Percentiles rank a stretch among this genome's conserved stretches.
Evolutionary conservation across 768 basidiomycete genomes (phyloP).

Genomic region (Leccinum sublutescens): DNA sequence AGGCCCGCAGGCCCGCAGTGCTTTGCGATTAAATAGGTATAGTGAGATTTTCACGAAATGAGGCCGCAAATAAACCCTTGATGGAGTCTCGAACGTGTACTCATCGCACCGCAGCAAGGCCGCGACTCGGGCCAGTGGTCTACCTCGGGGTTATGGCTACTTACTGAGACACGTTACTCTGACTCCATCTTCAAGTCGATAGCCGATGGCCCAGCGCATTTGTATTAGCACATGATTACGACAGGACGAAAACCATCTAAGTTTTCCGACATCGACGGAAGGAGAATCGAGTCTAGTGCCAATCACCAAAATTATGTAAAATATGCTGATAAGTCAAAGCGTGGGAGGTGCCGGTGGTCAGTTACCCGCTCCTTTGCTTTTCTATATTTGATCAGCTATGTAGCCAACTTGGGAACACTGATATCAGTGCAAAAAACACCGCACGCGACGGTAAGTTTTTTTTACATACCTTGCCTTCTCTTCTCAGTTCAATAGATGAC

Average conservation of each 20-base stretch:
- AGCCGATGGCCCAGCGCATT: background rate
- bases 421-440: background rate
- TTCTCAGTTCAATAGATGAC: background rate
- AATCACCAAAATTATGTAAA: constrained; percentile 9
- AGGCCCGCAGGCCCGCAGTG: background rate
- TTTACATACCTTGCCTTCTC: background rate
- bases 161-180: background rate
- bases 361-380: background rate
- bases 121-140: background rate
- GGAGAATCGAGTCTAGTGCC: background rate
- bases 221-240: background rate
- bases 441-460: background rate
- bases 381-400: background rate
- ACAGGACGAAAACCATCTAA: background rate
- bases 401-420: background rate
- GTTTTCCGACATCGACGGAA: background rate
- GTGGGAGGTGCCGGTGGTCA: background rate
- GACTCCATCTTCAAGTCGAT: constrained; percentile 1
- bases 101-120: background rate
- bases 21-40: background rate
- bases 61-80: background rate
- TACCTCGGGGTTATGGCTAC: background rate
- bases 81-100: constrained; percentile 1
- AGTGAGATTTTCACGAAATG: background rate
- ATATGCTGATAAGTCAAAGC: constrained; percentile 7